phyloP scores from a whole-genome alignment of 2,329 filamentous ascomycete genomes.

The Cladosporium sphaerospermum region DNA sequence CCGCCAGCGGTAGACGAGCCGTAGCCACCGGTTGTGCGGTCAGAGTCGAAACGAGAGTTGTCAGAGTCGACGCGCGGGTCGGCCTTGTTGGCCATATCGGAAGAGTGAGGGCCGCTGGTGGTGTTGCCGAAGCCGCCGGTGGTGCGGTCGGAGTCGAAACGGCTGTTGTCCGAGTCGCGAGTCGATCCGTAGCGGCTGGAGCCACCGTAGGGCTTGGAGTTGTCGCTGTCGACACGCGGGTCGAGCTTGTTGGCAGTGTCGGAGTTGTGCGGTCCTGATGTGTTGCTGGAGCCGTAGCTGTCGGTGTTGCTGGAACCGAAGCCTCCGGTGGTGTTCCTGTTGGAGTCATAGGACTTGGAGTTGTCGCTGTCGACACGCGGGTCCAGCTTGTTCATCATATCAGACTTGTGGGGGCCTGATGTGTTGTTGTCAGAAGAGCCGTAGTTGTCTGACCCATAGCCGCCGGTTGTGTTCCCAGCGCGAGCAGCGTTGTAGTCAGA shows the following conservation, averaged over 20 bases:
- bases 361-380: conserved; percentile 13
- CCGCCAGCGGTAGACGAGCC: conserved; percentile 17
- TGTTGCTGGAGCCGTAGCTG: conserved; percentile 16
- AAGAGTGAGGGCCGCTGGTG: background rate
- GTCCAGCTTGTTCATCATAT: conserved; percentile 16
- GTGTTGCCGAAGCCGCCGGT: conserved; percentile 14
- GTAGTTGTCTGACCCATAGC: background rate
- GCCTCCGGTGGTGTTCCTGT: conserved; percentile 12
- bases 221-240: conserved; percentile 13
- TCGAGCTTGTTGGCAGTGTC: conserved; percentile 15
- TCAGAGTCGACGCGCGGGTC: conserved; percentile 3
- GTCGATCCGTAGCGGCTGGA: conserved; percentile 1
- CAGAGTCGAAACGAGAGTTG: conserved; percentile 12
- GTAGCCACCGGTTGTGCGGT: conserved; percentile 3
- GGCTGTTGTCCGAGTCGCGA: background rate
- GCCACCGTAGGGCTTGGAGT: conserved; percentile 1
- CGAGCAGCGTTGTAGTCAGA: background rate
- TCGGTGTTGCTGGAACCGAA: conserved; percentile 16
- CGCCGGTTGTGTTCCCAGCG: background rate
- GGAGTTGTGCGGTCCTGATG: conserved; percentile 15
- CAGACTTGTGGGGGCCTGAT: conserved; percentile 14
- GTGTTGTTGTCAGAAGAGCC: conserved; percentile 9
- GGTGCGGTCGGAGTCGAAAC: background rate
- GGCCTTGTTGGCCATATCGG: conserved; percentile 6
- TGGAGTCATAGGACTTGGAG: background rate